Evolutionary conservation across 257 asterid species (phyloP).

Genomic region (Craterostigma plantagineum): DNA sequence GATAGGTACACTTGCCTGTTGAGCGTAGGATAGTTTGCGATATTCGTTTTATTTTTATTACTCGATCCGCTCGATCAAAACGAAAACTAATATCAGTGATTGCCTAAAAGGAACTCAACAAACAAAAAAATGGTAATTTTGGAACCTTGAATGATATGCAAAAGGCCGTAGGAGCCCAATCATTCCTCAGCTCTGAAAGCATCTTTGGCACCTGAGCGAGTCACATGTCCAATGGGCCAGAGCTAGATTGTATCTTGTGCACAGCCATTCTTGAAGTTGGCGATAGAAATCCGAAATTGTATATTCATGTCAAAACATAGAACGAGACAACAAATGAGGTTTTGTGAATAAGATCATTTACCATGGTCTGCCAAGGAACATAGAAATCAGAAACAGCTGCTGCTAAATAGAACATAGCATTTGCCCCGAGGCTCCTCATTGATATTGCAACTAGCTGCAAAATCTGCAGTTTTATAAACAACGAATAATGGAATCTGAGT

Average conservation of each 20-base stretch:
- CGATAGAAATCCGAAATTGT: background rate
- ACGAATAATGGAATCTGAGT: background rate
- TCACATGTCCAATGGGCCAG: conserved; percentile 89
- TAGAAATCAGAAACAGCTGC: conserved; percentile 98
- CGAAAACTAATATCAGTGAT: background rate
- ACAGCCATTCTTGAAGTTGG: conserved; percentile 22
- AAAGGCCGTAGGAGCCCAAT: conserved; percentile 86
- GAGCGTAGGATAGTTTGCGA: too few species aligned
- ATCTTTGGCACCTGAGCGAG: conserved; percentile 89
- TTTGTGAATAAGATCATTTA: conserved; percentile 16
- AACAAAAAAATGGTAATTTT: too few species aligned
- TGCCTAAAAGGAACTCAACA: background rate
- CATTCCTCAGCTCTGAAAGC: conserved; percentile 69
- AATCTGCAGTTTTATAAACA: conserved; percentile 25
- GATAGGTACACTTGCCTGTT: too few species aligned
- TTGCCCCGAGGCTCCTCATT: conserved; percentile 40
- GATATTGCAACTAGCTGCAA: conserved; percentile 50
- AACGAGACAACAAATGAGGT: background rate
- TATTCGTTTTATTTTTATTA: too few species aligned
- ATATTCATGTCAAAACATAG: too few species aligned
- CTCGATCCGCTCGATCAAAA: too few species aligned
- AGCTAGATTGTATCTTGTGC: conserved; percentile 79
- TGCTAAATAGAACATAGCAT: conserved; percentile 76
- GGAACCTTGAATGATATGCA: conserved; percentile 89
- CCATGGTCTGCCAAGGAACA: conserved; percentile 97